phyloP scores from a whole-genome alignment of 2,329 filamentous ascomycete species.

The Penicillium paneum region DNA sequence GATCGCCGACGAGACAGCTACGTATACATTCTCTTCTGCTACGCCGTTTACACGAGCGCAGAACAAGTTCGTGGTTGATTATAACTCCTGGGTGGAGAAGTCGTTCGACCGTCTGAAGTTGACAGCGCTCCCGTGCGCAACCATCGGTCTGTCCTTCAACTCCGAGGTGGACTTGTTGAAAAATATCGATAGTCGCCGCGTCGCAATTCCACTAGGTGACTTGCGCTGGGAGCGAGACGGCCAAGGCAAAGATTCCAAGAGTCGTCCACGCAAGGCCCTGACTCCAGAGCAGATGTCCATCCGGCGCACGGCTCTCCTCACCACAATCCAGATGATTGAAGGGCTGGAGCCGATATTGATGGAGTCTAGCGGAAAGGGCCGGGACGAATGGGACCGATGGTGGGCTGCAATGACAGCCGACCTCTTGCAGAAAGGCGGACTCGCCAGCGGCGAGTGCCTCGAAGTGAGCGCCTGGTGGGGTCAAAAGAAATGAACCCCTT shows the following conservation, averaged over 20 bases:
- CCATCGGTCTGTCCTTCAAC: constrained; percentile 71
- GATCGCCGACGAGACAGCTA: constrained; percentile 66
- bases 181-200: constrained; percentile 67
- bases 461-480: constrained; percentile 66
- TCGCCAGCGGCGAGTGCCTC: constrained; percentile 79
- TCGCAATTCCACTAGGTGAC: constrained; percentile 84
- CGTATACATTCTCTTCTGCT: constrained; percentile 77
- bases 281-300: constrained; percentile 69
- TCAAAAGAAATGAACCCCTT: constrained; percentile 48
- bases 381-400: constrained; percentile 92
- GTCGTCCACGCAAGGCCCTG: constrained; percentile 49
- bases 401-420: constrained; percentile 82
- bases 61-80: constrained; percentile 78
- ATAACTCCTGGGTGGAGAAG: constrained; percentile 76
- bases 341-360: constrained; percentile 78
- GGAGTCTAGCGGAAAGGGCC: constrained; percentile 78
- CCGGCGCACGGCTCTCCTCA: constrained; percentile 74
- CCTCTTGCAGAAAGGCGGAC: constrained; percentile 73
- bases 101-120: constrained; percentile 70
- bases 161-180: constrained; percentile 71
- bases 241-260: constrained; percentile 36
- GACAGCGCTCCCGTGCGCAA: constrained; percentile 71
- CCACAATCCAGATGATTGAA: constrained; percentile 78
- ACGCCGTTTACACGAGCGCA: constrained; percentile 77
- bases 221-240: constrained; percentile 79